phyloP scores from a whole-genome alignment of 148 eudicot genomes.

The Fagopyrum tataricum region DNA sequence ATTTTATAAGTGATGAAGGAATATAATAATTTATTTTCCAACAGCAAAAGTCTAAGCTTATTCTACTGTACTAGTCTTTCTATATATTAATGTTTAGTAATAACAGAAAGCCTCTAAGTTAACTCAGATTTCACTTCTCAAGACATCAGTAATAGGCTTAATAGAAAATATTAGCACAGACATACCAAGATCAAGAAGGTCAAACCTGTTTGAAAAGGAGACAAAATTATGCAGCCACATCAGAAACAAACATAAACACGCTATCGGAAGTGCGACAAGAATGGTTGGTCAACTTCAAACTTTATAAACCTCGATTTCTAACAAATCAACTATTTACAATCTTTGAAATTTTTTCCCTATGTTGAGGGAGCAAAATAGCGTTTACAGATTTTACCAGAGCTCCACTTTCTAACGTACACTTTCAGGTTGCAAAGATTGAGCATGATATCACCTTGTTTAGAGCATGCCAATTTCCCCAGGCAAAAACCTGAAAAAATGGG shows the following conservation, averaged over 20 bases:
- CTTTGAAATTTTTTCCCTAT: not conserved
- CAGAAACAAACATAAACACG: not conserved
- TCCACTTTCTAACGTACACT: constrained; percentile 1
- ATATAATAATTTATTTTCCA: not conserved
- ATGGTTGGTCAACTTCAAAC: constrained; percentile 5
- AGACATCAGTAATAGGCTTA: not conserved
- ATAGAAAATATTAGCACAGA: constrained; percentile 2
- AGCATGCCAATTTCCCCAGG: not conserved
- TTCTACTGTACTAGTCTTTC: not conserved
- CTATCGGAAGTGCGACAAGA: not conserved
- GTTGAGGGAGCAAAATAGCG: not conserved
- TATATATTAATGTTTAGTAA: not conserved
- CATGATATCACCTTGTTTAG: constrained; percentile 2
- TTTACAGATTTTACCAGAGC: not conserved
- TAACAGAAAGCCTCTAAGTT: not conserved
- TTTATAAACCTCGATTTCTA: not conserved
- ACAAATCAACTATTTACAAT: constrained; percentile 6
- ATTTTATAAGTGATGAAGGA: constrained; percentile 2
- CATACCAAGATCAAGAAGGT: constrained; percentile 1
- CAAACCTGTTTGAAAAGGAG: not conserved
- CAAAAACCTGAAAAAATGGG: not conserved
- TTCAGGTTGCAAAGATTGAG: constrained; percentile 6
- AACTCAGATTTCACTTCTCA: not conserved
- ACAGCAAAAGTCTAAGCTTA: not conserved
- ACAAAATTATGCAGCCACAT: not conserved